Percentiles rank a stretch among this genome's conserved stretches.
phyloP scores from a whole-genome alignment of 129 eudicot species.

The Ambrosia artemisiifolia region DNA sequence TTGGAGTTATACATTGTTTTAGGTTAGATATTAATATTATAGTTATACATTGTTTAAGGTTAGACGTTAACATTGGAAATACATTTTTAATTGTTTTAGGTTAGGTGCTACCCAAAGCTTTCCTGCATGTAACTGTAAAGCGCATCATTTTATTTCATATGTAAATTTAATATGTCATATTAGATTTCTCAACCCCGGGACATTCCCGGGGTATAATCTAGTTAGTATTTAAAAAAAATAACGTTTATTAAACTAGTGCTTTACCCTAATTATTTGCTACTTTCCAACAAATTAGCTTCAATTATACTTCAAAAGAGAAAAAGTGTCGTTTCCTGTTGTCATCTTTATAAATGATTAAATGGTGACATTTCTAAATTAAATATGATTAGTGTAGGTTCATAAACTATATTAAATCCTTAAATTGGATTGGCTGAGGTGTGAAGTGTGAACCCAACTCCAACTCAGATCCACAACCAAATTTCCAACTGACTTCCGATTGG shows the following conservation, averaged over 20 bases:
- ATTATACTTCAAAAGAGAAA: conserved; percentile 9
- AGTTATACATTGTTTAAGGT: too few relatives aligned
- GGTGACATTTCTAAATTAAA: conserved; percentile 27
- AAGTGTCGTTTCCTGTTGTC: conserved; percentile 27
- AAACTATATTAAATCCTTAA: conserved; percentile 29
- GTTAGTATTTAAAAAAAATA: too few relatives aligned
- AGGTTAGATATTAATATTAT: too few relatives aligned
- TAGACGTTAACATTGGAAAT: too few relatives aligned
- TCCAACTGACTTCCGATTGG: conserved; percentile 22
- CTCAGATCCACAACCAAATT: conserved; percentile 23
- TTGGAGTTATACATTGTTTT: too few relatives aligned
- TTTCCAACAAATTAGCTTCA: not conserved
- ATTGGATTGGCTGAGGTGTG: conserved; percentile 12
- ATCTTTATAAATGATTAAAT: not conserved
- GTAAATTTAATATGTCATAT: too few relatives aligned
- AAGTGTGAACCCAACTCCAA: conserved; percentile 23
- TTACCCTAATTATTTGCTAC: not conserved
- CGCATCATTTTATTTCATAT: too few relatives aligned
- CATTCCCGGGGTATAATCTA: too few relatives aligned
- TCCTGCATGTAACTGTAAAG: too few relatives aligned
- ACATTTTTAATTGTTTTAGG: too few relatives aligned
- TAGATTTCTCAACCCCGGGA: too few relatives aligned
- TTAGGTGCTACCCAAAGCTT: too few relatives aligned
- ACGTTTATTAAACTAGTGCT: not conserved
- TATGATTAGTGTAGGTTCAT: conserved; percentile 29